phyloP scores from a whole-genome alignment of 768 basidiomycete genomes.

The Pilatotrama ljubarskyi region DNA sequence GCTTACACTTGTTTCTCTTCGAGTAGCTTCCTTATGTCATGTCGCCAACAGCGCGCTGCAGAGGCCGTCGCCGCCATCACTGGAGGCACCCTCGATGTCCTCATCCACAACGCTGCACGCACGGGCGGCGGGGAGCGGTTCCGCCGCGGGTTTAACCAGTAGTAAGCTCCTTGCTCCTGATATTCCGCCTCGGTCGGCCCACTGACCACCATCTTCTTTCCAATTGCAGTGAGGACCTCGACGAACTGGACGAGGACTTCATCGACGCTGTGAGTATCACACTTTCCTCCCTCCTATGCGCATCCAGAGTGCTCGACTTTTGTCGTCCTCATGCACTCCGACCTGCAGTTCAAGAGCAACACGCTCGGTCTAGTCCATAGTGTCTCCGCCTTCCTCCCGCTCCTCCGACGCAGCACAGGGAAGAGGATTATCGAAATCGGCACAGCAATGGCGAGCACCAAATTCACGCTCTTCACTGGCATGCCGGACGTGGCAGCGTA shows the following conservation, averaged over 20 bases:
- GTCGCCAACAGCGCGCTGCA: conserved; percentile 18
- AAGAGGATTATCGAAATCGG: conserved; percentile 39
- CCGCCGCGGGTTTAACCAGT: conserved; percentile 21
- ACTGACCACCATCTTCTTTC: too few species aligned
- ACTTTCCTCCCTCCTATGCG: too few species aligned
- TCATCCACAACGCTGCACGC: conserved; percentile 39
- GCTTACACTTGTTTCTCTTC: not conserved
- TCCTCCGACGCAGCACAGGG: conserved; percentile 32
- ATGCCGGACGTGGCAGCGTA: conserved; percentile 29
- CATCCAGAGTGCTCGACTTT: too few species aligned
- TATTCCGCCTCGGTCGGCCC: too few species aligned
- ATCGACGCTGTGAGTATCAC: conserved; percentile 5
- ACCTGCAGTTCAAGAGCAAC: conserved; percentile 35
- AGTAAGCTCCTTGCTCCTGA: conserved; percentile 21
- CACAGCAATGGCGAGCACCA: conserved; percentile 32
- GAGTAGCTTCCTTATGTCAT: not conserved
- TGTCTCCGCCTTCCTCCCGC: conserved; percentile 40
- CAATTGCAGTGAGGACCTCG: conserved; percentile 8
- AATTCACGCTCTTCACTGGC: conserved; percentile 24
- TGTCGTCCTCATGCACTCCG: too few species aligned
- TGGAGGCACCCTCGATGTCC: conserved; percentile 34
- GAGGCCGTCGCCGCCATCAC: conserved; percentile 25
- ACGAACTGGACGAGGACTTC: conserved; percentile 19
- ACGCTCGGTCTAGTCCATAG: conserved; percentile 37
- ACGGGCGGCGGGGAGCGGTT: conserved; percentile 7